Percentiles rank a stretch among this genome's conserved stretches.
Conservation (phyloP, 75 land plant species). For the Sequoia sempervirens region DNA sequence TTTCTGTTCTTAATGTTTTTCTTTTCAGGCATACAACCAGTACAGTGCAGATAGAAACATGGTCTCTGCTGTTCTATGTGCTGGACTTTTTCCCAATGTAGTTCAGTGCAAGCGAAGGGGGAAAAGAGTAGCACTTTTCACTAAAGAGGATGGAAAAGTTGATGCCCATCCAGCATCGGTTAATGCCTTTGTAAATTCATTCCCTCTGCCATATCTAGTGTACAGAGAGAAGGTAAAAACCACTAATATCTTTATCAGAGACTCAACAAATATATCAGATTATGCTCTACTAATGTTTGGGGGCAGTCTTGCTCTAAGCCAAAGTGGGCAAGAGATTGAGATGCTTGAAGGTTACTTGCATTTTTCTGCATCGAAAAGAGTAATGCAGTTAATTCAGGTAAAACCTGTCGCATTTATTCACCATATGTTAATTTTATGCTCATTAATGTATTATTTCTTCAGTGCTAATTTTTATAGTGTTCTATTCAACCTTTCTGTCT, state of each 20-base stretch:
- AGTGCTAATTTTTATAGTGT: background rate
- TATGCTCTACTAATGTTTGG: conserved; percentile 96
- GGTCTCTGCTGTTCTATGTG: conserved; percentile 89
- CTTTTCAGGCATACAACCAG: conserved; percentile 66
- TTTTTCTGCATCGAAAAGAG: conserved; percentile 79
- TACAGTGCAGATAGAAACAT: conserved; percentile 85
- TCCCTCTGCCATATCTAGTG: conserved; percentile 90
- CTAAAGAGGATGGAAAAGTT: conserved; percentile 95
- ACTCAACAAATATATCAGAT: conserved; percentile 92
- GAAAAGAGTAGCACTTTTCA: conserved; percentile 72
- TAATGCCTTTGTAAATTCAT: conserved; percentile 61
- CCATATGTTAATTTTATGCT: background rate
- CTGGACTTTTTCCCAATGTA: conserved; percentile 94
- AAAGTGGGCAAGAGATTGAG: conserved; percentile 72
- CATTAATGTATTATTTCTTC: background rate
- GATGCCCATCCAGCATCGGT: conserved; percentile 95
- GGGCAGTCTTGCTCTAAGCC: conserved; percentile 61
- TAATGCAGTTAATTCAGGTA: conserved; percentile 71
- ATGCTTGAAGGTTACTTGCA: conserved; percentile 96
- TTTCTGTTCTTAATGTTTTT: conserved; percentile 1
- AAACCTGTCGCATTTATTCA: background rate
- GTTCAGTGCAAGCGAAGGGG: conserved; percentile 92
- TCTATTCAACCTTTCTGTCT: conserved; percentile 2
- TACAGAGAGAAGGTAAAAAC: conserved; percentile 97
- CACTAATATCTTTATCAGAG: conserved; percentile 64